Base-by-base conservation (phyloP, 2,329 filamentous ascomycete species). In the Botrytis elliptica region DNA sequence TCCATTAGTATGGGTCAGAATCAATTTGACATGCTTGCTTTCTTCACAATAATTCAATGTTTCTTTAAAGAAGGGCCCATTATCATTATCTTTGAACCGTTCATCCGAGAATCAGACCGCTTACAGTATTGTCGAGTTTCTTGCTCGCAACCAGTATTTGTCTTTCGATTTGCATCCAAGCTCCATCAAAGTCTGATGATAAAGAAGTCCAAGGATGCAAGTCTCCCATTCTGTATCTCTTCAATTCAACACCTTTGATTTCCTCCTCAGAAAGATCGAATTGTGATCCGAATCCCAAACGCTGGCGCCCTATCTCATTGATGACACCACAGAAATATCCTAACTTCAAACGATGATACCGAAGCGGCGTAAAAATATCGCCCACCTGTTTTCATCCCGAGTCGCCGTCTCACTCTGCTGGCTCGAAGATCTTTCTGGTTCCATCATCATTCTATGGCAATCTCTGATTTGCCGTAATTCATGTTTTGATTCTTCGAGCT, bases 211-310 rank as follows among this genome's bases (percentile, higher is more conserved):
- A n/a, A 52, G 10, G n/a, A 12, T n/a, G 10, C 4, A n/a, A 52
- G 2, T 2, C 49, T 52, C 4, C 3, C 4, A 52, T 52, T n/a
- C 1, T 14, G 4, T 52, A 14, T 14, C 10, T n/a, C 2, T 0
- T 14, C 49, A 25, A 52, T 4, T 52, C 4, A 52, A 6, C 49
- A 6, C 22, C 22, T 25, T 18, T n/a, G 22, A 6, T 10, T 25
- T 8, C 8, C 25, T 52, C 22, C 49, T 52, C 10, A 10, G 22
- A 52, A 52, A 52, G 49, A 52, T 52, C 22, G 10, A n/a, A n/a
- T n/a, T n/a, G 22, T 4, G 1, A 52, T 52, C 49, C 9, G 49
- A 25, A 52, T 4, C 49, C 10, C 22, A n/a, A 52, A 52, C 1
- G 49, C 22, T n/a, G 1, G 22, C 25, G 16, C 22, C 0, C 22